These are phyloP conservation scores for Hanseniaspora lachancei DNA, from an alignment of 805 yeast genomes.

Conservation along the genomic window DNA sequence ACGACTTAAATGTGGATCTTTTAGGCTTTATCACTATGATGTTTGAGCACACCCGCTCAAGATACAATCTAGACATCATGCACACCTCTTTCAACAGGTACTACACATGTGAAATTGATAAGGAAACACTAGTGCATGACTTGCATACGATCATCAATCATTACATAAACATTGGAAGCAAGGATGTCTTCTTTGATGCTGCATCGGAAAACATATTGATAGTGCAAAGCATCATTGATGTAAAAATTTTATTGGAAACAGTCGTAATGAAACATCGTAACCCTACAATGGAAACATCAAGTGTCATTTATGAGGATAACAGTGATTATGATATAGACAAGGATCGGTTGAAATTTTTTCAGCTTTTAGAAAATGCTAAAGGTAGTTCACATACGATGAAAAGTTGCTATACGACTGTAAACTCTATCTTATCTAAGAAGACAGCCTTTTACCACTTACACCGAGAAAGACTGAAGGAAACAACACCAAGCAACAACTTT, in stretches of 20 bases:
- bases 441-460: conserved; percentile 21
- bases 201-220: not conserved
- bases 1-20: conserved; percentile 4
- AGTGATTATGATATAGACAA: no score
- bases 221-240: not conserved
- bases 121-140: not conserved
- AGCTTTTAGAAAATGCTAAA: not conserved
- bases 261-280: not conserved
- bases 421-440: conserved; percentile 15
- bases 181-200: not conserved
- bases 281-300: not conserved
- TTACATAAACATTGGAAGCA: not conserved
- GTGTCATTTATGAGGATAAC: not conserved
- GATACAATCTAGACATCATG: conserved; percentile 5
- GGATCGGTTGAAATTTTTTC: not conserved
- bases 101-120: not conserved
- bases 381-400: no score
- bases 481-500: conserved; percentile 11
- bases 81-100: not conserved
- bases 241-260: conserved; percentile 1
- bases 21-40: not conserved
- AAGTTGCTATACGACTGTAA: conserved; percentile 5
- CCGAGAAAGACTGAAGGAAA: conserved; percentile 20
- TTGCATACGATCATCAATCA: not conserved
- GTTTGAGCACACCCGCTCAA: not conserved